Conservation (phyloP, 1,139 yeast genomes). For the Yarrowia galli region DNA sequence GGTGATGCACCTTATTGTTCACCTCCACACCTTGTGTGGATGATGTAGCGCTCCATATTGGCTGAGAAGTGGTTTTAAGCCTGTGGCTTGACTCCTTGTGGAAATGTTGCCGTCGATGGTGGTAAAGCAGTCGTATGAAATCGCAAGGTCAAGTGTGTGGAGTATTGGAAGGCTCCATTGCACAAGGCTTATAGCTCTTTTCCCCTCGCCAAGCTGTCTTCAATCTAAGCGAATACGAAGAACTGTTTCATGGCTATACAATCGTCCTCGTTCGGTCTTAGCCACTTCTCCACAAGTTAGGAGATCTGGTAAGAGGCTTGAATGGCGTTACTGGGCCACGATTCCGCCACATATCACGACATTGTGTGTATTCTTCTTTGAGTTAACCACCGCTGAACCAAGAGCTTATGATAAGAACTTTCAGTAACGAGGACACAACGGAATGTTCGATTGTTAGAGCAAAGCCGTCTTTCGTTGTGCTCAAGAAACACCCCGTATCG, state of each 20-base stretch:
- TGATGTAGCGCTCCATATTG: neutral
- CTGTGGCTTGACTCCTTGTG: neutral
- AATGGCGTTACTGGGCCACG: slow-evolving; percentile 23
- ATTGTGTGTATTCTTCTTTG: slow-evolving; percentile 5
- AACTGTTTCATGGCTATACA: neutral
- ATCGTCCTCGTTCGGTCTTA: neutral
- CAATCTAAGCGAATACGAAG: neutral
- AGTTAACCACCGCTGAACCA: neutral
- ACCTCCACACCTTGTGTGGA: slow-evolving; percentile 3
- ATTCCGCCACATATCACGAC: slow-evolving; percentile 26
- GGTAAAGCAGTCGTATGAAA: too few relatives aligned
- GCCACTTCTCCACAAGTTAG: neutral
- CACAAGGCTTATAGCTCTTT: too few relatives aligned
- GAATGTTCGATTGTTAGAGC: neutral
- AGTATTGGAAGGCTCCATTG: too few relatives aligned
- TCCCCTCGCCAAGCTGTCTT: neutral
- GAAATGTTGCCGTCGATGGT: too few relatives aligned
- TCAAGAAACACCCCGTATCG: too few relatives aligned
- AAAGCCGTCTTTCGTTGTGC: neutral
- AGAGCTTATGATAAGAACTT: neutral
- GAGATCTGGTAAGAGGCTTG: too few relatives aligned
- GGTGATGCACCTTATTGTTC: neutral
- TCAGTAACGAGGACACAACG: too few relatives aligned
- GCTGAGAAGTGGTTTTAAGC: too few relatives aligned
- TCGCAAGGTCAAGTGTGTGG: too few relatives aligned